phyloP scores from a whole-genome alignment of 495 filamentous ascomycete genomes.

The Melanomma pulvis-pyrius region DNA sequence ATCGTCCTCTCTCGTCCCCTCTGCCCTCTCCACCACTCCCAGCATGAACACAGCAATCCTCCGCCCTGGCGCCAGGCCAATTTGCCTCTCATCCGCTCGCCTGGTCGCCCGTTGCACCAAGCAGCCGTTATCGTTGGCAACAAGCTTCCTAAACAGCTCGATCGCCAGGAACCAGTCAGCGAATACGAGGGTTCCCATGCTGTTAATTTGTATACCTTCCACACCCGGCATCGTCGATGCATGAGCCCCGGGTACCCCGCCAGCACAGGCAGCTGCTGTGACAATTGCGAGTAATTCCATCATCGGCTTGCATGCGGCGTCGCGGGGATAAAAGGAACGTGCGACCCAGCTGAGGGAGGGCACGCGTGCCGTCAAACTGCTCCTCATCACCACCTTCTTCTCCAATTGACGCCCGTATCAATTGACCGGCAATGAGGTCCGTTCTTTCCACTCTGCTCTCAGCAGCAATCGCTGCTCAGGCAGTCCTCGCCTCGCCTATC shows the following conservation, averaged over 20 bases:
- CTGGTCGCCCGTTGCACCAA: not conserved
- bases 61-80: not conserved
- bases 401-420: not conserved
- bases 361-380: not conserved
- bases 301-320: not conserved
- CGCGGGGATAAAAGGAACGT: not conserved
- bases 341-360: not conserved
- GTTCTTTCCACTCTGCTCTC: constrained; percentile 17
- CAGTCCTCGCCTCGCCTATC: constrained; percentile 27
- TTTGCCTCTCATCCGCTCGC: not conserved
- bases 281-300: not conserved
- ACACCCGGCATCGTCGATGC: not conserved
- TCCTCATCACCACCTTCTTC: too few species aligned
- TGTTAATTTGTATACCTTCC: not conserved
- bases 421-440: constrained; percentile 9
- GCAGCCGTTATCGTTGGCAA: constrained; percentile 1
- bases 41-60: not conserved
- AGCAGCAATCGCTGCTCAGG: constrained; percentile 29
- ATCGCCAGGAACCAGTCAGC: constrained; percentile 13
- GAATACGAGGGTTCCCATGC: constrained; percentile 5
- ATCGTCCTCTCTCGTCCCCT: not conserved
- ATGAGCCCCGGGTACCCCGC: not conserved
- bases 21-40: not conserved
- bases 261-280: not conserved
- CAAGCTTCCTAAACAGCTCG: constrained; percentile 7